Evolutionary conservation across 1,284 basidiomycete species (phyloP), one percentile per base, ranked within the genome.

Genomic region (Ganoderma boninense): DNA sequence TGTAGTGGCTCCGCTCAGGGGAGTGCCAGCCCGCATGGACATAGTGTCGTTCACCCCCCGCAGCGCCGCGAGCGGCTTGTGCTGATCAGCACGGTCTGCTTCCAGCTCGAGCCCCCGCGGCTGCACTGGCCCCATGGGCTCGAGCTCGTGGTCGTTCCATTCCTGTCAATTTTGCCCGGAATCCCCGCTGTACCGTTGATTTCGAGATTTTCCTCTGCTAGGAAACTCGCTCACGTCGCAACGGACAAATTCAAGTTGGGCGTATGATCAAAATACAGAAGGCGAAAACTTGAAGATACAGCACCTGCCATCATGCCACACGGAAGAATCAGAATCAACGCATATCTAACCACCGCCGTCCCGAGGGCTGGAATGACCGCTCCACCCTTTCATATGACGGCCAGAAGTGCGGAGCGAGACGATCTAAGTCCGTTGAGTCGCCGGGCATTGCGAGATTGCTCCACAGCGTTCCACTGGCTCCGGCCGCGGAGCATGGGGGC

Each of bases 391-490:
- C 26, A 32, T 32, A 32, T 56, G n/a, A 52, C 4, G 38, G 38
- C 54, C 29, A 56, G 54, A 56, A 40, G 60, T 14, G 60, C 60
- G 40, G 40, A 43, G 35, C 16, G 14, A 61, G 60, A 20, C 60
- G 32, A 61, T 20, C 60, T 61, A 38, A 43, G 60, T 35, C 57
- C 57, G 57, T 38, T 59, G 32, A 32, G 35, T 23, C 20, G 40
- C 60, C 60, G 60, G 60, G 14, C 11, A n/a, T 61, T 40, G 40
- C n/a, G 43, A 61, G 60, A 43, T 42, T 23, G 60, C 60, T 40
- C 35, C 60, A 8, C 40, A 61, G 20, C 4, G 60, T 61, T 23
- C 40, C 60, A 20, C 40, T 61, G 43, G 60, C 38, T n/a, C 60
- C 60, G 60, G 16, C 60, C 57, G 35, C 32, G 57, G 29, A 60